These are phyloP conservation scores for Claviceps sp. DNA, from an alignment of 2,329 filamentous ascomycete species.

Conservation along the genomic window DNA sequence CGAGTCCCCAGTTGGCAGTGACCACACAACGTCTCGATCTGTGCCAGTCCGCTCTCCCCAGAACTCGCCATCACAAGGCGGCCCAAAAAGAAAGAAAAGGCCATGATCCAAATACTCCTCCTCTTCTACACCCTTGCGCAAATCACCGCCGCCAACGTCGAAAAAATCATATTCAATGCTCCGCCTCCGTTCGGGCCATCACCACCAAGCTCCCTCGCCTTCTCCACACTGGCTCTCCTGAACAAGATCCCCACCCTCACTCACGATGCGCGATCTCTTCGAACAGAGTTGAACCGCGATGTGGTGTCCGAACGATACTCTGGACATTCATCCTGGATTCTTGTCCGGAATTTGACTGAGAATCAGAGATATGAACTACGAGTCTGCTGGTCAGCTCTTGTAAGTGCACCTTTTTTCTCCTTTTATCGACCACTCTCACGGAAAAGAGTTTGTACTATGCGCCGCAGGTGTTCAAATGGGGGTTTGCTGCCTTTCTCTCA, in stretches of 20 bases:
- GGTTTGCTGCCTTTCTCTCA: neutral
- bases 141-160: conserved; percentile 55
- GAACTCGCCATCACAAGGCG: neutral
- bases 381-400: conserved; percentile 85
- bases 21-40: neutral
- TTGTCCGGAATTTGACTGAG: conserved; percentile 56
- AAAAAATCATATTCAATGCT: conserved; percentile 80
- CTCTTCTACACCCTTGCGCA: conserved; percentile 4
- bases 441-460: too few species aligned
- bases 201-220: conserved; percentile 27
- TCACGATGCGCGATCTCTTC: conserved; percentile 39
- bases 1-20: too few species aligned
- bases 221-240: conserved; percentile 36
- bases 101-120: neutral
- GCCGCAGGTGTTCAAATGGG: too few species aligned
- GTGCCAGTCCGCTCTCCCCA: neutral
- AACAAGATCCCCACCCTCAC: conserved; percentile 48
- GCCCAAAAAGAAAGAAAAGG: neutral
- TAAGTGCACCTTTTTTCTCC: conserved; percentile 32
- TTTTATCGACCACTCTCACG: neutral
- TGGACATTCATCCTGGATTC: conserved; percentile 62
- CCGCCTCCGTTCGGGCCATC: conserved; percentile 37
- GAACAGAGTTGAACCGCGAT: conserved; percentile 50
- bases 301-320: conserved; percentile 34
- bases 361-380: conserved; percentile 79